These are phyloP conservation scores for Guillardia theta DNA, from an alignment of 78 protist genomes.

Conservation along the genomic window DNA sequence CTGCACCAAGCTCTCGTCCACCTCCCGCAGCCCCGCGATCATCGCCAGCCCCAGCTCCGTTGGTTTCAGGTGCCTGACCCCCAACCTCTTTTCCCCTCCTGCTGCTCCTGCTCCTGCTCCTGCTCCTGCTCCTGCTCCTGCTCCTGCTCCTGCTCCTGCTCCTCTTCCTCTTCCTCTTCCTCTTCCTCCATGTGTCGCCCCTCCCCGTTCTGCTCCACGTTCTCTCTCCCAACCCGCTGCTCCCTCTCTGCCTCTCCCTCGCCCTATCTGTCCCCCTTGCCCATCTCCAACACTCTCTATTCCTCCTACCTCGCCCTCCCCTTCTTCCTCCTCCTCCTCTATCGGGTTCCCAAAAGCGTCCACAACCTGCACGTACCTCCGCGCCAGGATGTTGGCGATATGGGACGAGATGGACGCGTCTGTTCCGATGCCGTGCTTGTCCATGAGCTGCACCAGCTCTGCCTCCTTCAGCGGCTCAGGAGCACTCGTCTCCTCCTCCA, in stretches of 20 bases:
- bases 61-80: background rate
- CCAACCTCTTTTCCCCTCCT: background rate
- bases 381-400: conserved; percentile 47
- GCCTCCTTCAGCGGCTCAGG: too few species aligned
- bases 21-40: background rate
- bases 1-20: background rate
- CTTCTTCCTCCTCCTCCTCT: background rate
- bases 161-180: background rate
- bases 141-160: background rate
- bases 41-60: background rate
- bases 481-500: too few species aligned
- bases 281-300: background rate
- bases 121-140: background rate
- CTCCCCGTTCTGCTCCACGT: background rate
- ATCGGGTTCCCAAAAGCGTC: background rate
- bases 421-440: conserved; percentile 73
- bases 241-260: background rate
- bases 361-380: conserved; percentile 50
- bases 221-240: background rate
- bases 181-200: background rate
- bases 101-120: background rate
- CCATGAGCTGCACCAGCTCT: too few species aligned
- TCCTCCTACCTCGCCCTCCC: background rate
- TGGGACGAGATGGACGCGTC: conserved; percentile 79
- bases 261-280: background rate